Evolutionary conservation across 306 rosid genomes (phyloP).

Genomic region (Casuarina cunninghamiana): DNA sequence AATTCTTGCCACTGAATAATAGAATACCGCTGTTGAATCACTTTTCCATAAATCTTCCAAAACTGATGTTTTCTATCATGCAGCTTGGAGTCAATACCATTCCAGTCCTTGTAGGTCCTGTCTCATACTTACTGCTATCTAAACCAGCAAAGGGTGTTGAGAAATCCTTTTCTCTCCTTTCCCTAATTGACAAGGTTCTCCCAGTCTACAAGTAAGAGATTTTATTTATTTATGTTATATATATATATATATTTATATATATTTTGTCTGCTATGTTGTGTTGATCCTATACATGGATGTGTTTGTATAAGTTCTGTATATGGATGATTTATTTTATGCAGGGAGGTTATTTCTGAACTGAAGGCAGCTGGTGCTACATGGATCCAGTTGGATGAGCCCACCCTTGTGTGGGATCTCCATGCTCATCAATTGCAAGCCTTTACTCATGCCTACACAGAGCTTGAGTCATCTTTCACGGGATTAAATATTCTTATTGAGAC

Average conservation of each 20-base stretch:
- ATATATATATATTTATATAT: not conserved
- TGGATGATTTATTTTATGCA: conserved; percentile 21
- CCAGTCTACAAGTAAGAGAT: conserved; percentile 64
- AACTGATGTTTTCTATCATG: conserved; percentile 10
- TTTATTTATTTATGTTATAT: no score
- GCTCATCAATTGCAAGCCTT: conserved; percentile 68
- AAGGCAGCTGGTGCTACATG: conserved; percentile 83
- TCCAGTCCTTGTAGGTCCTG: conserved; percentile 84
- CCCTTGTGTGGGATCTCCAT: conserved; percentile 71
- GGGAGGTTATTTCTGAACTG: conserved; percentile 79
- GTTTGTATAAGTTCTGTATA: conserved; percentile 6
- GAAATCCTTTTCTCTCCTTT: conserved; percentile 59
- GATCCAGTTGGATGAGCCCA: conserved; percentile 89
- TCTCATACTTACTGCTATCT: conserved; percentile 78
- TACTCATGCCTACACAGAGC: conserved; percentile 53
- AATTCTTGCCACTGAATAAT: not conserved
- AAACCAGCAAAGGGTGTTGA: conserved; percentile 80
- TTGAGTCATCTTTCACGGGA: conserved; percentile 70
- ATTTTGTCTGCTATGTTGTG: not conserved
- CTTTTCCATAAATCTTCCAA: not conserved
- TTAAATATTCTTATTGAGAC: conserved; percentile 69
- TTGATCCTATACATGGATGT: conserved; percentile 8
- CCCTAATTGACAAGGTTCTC: conserved; percentile 63
- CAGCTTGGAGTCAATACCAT: conserved; percentile 78
- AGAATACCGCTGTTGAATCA: not conserved